Evolutionary conservation across 768 basidiomycete genomes (phyloP).

Genomic region (Pholiota conissans): DNA sequence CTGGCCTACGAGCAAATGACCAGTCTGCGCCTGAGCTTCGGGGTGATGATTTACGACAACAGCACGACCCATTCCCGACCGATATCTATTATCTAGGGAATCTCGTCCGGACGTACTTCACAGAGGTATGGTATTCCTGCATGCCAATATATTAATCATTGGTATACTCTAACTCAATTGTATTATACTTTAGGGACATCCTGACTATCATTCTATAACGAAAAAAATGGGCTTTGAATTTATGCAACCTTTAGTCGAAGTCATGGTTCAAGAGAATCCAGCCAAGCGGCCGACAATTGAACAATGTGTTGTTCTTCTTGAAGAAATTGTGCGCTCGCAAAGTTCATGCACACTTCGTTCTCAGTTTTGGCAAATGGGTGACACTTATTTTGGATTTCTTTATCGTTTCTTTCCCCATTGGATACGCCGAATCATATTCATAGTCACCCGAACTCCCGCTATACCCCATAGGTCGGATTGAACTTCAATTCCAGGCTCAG

Average conservation of each 20-base stretch:
- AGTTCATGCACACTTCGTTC: constrained; percentile 15
- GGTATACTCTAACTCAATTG: neutral
- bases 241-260: constrained; percentile 29
- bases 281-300: constrained; percentile 36
- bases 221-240: constrained; percentile 24
- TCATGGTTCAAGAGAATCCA: constrained; percentile 39
- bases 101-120: constrained; percentile 31
- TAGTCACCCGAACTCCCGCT: constrained; percentile 8
- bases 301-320: constrained; percentile 32
- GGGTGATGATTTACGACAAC: constrained; percentile 1
- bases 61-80: constrained; percentile 38
- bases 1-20: constrained; percentile 39
- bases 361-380: constrained; percentile 3
- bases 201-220: neutral
- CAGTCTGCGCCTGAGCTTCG: constrained; percentile 35
- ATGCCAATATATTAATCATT: too few species aligned
- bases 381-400: constrained; percentile 11
- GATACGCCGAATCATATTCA: constrained; percentile 6
- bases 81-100: too few species aligned
- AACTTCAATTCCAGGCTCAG: neutral
- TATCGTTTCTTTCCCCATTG: constrained; percentile 11
- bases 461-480: constrained; percentile 4
- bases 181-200: neutral
- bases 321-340: constrained; percentile 8
- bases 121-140: constrained; percentile 23